Evolutionary conservation across 2,329 filamentous ascomycete species (phyloP).

Genomic region (Aspergillus pseudoviridinutans): DNA sequence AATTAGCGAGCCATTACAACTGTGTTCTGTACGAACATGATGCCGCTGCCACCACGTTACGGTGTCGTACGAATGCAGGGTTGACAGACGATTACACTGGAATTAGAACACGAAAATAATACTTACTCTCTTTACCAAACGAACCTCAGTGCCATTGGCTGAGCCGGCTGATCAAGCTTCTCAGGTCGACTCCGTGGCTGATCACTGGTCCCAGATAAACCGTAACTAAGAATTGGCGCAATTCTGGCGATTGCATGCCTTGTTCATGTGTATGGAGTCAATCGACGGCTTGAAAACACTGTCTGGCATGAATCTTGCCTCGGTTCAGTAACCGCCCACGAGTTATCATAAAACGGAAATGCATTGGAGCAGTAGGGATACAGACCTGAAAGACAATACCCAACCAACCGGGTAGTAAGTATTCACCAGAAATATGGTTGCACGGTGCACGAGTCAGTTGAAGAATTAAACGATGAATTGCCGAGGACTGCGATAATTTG

Average conservation of each 20-base stretch:
- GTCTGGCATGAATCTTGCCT: too few relatives aligned
- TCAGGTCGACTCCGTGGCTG: too few relatives aligned
- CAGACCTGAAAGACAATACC: neutral
- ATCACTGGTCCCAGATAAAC: too few relatives aligned
- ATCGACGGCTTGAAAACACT: too few relatives aligned
- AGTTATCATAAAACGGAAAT: neutral
- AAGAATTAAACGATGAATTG: neutral
- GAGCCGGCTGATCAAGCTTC: too few relatives aligned
- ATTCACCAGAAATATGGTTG: neutral
- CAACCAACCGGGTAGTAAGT: neutral
- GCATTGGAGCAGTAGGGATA: neutral
- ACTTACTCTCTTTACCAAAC: neutral
- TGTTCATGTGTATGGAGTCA: too few relatives aligned
- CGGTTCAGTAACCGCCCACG: neutral
- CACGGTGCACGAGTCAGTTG: neutral
- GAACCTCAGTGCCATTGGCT: too few relatives aligned
- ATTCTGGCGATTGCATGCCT: too few relatives aligned
- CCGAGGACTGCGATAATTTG: neutral
- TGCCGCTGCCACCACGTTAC: neutral
- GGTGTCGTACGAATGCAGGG: neutral
- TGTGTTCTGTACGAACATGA: too few relatives aligned
- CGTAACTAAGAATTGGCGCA: too few relatives aligned
- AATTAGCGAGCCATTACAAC: neutral
- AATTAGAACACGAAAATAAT: neutral
- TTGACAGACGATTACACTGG: neutral